Base-by-base conservation (phyloP, 2,329 filamentous ascomycete genomes). In the Aspergillus melleus region DNA sequence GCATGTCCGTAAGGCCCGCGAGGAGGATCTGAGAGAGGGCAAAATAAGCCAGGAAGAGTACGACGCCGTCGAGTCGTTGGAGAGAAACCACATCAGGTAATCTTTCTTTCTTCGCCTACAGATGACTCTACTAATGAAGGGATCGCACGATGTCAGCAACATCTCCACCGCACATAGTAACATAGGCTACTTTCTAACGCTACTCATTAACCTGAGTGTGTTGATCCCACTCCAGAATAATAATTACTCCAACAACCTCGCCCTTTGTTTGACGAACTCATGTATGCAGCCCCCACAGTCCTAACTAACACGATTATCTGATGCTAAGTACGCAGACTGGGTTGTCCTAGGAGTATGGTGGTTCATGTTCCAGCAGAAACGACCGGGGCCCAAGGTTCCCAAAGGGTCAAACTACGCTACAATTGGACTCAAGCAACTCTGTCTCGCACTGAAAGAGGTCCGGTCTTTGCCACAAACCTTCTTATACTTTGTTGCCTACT, bases 111-210 rank as follows among this genome's bases (percentile, higher is more conserved):
- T 29, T 6, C 8, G 16, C 10, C 39, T 32, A 6, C 19, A 20
- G 11, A 47, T 11, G 20, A 4, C 29, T 19, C 20, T 11, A 8
- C 19, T 49, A 49, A 52, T 32, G 14, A 12, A 42, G 36, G 16
- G 16, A n/a, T n/a, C 16, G 5, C 36, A 42, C 9, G 3, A 20
- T n/a, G 8, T 52, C 49, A 74, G 76, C 62, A 77, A 74, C 55
- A 70, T 77, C 8, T 78, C 75, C 2, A 78, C 76, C n/a, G 76
- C 76, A 1, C 76, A 79, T 58, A 77, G 75, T 32, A 79, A 78
- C 55, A 78, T 78, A 24, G 76, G 77, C 29, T 79, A 79, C 57
- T 60, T 79, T 22, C 59, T 77, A 11, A 77, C 75, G 1, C 64
- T 78, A 12, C 70, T 74, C 1, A 68, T 79, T 42, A 77, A 77